These are phyloP conservation scores for Trichoderma cornu-damae DNA, from an alignment of 2,329 filamentous ascomycete species.

Conservation along the genomic window DNA sequence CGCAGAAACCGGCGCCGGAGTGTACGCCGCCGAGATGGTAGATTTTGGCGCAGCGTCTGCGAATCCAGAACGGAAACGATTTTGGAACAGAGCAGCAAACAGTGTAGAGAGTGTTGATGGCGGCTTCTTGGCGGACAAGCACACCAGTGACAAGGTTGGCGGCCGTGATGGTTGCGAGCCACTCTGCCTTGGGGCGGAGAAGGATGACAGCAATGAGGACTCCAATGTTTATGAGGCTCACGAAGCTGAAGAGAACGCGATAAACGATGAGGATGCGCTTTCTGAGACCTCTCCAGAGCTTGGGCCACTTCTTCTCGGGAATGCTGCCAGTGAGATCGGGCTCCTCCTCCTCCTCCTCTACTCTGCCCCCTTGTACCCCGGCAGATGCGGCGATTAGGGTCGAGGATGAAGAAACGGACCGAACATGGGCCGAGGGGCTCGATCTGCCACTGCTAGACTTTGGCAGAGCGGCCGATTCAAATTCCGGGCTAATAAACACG, in stretches of 20 bases:
- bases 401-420: conserved; percentile 30
- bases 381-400: conserved; percentile 27
- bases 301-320: conserved; percentile 38
- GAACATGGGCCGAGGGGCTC: conserved; percentile 27
- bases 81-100: conserved; percentile 43
- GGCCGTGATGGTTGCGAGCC: conserved; percentile 40
- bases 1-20: conserved; percentile 45
- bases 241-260: conserved; percentile 50
- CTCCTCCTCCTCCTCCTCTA: conserved; percentile 29
- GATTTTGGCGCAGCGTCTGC: conserved; percentile 45
- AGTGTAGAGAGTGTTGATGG: conserved; percentile 48
- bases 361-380: conserved; percentile 23
- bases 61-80: conserved; percentile 44
- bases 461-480: background rate
- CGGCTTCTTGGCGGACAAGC: conserved; percentile 48
- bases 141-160: conserved; percentile 48
- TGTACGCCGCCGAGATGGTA: conserved; percentile 51
- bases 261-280: conserved; percentile 49
- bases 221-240: conserved; percentile 46
- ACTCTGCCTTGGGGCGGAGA: conserved; percentile 32
- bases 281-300: conserved; percentile 38
- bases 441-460: conserved; percentile 18
- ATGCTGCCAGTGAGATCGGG: conserved; percentile 31
- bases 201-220: conserved; percentile 42
- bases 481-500: conserved; percentile 12